Conservation (phyloP, 148 eudicot genomes). For the Drosera capensis region DNA sequence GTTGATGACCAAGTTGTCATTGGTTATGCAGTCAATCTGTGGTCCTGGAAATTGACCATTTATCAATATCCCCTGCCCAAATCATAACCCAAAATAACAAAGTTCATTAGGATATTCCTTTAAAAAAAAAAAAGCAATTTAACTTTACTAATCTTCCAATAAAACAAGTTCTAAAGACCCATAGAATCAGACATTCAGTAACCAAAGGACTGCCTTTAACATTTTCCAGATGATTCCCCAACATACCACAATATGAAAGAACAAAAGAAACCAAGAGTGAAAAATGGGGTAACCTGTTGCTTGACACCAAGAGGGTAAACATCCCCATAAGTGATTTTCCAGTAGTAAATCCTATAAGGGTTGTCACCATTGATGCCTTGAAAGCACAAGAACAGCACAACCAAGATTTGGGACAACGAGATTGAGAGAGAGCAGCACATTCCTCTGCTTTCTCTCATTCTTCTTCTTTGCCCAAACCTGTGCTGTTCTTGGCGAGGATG, state of each 20-base stretch:
- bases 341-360: background rate
- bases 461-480: no score
- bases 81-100: slow-evolving; percentile 1
- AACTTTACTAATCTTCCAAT: no score
- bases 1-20: slow-evolving; percentile 83
- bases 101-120: no score
- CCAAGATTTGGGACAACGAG: no score
- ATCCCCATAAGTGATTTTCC: slow-evolving; percentile 1
- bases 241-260: no score
- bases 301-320: background rate
- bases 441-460: no score
- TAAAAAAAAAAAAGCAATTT: no score
- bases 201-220: slow-evolving; percentile 1
- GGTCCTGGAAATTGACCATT: slow-evolving; percentile 99
- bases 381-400: background rate
- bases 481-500: no score
- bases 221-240: no score
- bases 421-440: no score
- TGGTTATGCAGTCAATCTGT: slow-evolving; percentile 79
- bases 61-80: slow-evolving; percentile 79
- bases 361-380: slow-evolving; percentile 8
- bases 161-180: background rate
- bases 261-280: no score
- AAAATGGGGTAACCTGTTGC: no score
- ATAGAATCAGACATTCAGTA: background rate